Percentiles rank a stretch among this genome's conserved stretches.
Evolutionary conservation across 441 rosid species (phyloP).

Genomic region (Croton setiger): DNA sequence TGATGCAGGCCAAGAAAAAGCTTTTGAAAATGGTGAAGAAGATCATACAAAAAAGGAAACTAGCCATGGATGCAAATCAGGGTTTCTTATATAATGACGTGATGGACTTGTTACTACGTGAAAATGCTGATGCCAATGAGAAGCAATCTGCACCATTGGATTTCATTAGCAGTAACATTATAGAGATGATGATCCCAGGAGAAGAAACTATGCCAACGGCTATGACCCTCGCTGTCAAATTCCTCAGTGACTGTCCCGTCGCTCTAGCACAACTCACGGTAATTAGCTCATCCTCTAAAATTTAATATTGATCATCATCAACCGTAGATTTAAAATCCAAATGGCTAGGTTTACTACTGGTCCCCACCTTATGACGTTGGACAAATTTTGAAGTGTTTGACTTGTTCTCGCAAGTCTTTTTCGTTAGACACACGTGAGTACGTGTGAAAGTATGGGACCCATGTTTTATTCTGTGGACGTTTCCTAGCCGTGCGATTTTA

Average conservation of each 20-base stretch:
- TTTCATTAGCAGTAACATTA: slow-evolving; percentile 63
- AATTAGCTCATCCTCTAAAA: not conserved
- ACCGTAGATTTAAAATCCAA: slow-evolving; percentile 16
- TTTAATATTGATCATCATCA: not conserved
- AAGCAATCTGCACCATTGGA: slow-evolving; percentile 60
- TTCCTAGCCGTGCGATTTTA: slow-evolving; percentile 37
- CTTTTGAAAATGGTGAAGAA: slow-evolving; percentile 57
- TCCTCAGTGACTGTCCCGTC: slow-evolving; percentile 67
- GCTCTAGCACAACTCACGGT: slow-evolving; percentile 54
- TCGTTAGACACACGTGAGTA: slow-evolving; percentile 37
- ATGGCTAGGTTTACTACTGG: slow-evolving; percentile 32
- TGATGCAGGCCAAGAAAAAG: slow-evolving; percentile 72
- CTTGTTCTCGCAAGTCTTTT: slow-evolving; percentile 31
- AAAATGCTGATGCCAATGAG: slow-evolving; percentile 42
- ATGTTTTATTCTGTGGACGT: slow-evolving; percentile 12
- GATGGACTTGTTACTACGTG: slow-evolving; percentile 63
- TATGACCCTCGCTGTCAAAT: slow-evolving; percentile 78
- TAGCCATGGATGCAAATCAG: slow-evolving; percentile 20
- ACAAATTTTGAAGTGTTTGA: slow-evolving; percentile 27
- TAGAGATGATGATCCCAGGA: slow-evolving; percentile 98
- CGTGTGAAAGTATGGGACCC: slow-evolving; percentile 27
- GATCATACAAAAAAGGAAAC: slow-evolving; percentile 46
- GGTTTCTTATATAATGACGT: slow-evolving; percentile 36
- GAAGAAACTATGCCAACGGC: slow-evolving; percentile 88
- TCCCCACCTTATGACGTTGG: not conserved